These are phyloP conservation scores for Amyloporia xantha DNA, from an alignment of 768 basidiomycete species.

Conservation along the genomic window DNA sequence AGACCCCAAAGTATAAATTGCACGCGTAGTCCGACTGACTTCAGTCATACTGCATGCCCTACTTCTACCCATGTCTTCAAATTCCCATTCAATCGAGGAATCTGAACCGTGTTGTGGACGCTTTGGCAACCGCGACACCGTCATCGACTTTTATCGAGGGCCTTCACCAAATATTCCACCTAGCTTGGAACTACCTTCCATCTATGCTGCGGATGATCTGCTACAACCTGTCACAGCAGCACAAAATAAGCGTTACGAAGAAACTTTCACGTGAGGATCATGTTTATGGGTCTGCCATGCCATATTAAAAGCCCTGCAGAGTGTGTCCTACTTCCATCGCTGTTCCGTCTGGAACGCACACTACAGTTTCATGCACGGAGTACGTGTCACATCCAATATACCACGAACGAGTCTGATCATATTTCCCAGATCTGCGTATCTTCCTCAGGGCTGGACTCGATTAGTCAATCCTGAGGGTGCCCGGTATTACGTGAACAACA, in stretches of 20 bases:
- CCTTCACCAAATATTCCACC: too few relatives aligned
- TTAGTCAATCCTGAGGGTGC: slow-evolving; percentile 18
- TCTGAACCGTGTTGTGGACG: too few relatives aligned
- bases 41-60: too few relatives aligned
- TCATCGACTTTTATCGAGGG: too few relatives aligned
- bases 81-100: too few relatives aligned
- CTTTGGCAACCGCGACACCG: too few relatives aligned
- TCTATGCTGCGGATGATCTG: background rate
- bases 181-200: too few relatives aligned
- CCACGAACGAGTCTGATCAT: background rate
- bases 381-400: background rate
- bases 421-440: background rate
- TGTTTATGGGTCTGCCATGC: too few relatives aligned
- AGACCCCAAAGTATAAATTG: too few relatives aligned
- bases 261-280: background rate
- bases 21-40: too few relatives aligned
- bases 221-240: background rate
- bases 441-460: slow-evolving; percentile 5
- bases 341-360: background rate
- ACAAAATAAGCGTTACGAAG: background rate
- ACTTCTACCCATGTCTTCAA: too few relatives aligned
- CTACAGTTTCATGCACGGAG: background rate
- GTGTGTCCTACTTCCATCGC: background rate
- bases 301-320: too few relatives aligned
- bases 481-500: slow-evolving; percentile 9